Percentiles rank a stretch among this genome's conserved stretches.
Conservation (phyloP, 768 basidiomycete species). For the Daedaleopsis nitida region DNA sequence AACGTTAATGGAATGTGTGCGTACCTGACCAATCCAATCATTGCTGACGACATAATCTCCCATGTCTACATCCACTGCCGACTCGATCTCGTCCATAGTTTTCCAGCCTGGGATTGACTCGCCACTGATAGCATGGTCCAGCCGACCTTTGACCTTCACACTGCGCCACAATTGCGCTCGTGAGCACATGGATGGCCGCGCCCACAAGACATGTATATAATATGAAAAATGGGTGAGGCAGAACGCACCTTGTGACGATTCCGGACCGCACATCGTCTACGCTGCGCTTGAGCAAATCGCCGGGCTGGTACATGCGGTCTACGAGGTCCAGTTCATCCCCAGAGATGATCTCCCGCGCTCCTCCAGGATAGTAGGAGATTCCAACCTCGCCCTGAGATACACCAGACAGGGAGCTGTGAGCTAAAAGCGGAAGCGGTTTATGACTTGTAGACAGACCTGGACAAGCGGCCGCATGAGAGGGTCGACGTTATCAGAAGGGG, state of each 20-base stretch:
- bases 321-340: slow-evolving; percentile 71
- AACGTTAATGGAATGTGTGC: background rate
- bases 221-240: background rate
- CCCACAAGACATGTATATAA: too few species aligned
- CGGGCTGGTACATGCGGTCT: slow-evolving; percentile 75
- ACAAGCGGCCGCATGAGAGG: slow-evolving; percentile 75
- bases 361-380: slow-evolving; percentile 64
- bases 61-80: slow-evolving; percentile 62
- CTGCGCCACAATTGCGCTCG: slow-evolving; percentile 21
- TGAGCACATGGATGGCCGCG: too few species aligned
- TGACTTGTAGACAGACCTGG: slow-evolving; percentile 26
- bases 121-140: slow-evolving; percentile 75
- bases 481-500: slow-evolving; percentile 49
- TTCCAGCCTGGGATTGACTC: slow-evolving; percentile 66
- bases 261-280: slow-evolving; percentile 76
- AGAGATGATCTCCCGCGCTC: slow-evolving; percentile 64
- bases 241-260: slow-evolving; percentile 53
- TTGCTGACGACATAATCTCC: slow-evolving; percentile 82
- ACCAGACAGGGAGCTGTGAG: background rate
- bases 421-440: background rate
- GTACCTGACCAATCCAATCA: slow-evolving; percentile 90
- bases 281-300: slow-evolving; percentile 82
- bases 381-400: slow-evolving; percentile 70
- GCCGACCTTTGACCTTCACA: slow-evolving; percentile 59
- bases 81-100: slow-evolving; percentile 55